Conservation (phyloP, 768 basidiomycete species). For the Tulasnella sp. region DNA sequence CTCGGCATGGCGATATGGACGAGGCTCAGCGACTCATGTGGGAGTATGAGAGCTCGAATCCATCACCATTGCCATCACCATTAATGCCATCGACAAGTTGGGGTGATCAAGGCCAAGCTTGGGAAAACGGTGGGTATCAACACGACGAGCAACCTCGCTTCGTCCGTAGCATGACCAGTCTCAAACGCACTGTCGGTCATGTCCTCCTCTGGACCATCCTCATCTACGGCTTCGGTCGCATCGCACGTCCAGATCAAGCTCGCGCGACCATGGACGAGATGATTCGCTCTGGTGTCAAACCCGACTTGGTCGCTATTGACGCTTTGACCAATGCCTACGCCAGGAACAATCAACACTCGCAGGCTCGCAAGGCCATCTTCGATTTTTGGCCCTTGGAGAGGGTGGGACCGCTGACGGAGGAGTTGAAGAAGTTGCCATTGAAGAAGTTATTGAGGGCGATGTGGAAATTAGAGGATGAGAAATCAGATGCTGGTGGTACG, state of each 20-base stretch:
- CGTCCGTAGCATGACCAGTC: neutral
- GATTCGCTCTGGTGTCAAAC: slow-evolving; percentile 47
- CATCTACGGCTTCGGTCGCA: slow-evolving; percentile 58
- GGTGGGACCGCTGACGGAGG: slow-evolving; percentile 48
- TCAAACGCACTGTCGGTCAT: neutral
- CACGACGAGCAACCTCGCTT: no score
- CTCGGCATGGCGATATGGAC: slow-evolving; percentile 44
- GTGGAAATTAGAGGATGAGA: slow-evolving; percentile 30
- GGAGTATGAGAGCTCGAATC: slow-evolving; percentile 37
- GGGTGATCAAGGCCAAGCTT: slow-evolving; percentile 47
- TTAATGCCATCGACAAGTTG: no score
- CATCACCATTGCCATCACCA: no score
- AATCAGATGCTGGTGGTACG: slow-evolving; percentile 26
- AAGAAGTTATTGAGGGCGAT: slow-evolving; percentile 38
- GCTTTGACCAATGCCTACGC: slow-evolving; percentile 60
- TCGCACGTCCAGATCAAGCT: slow-evolving; percentile 43
- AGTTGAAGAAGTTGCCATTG: slow-evolving; percentile 36
- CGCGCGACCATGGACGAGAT: slow-evolving; percentile 48
- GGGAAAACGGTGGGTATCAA: slow-evolving; percentile 13
- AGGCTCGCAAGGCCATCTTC: slow-evolving; percentile 44
- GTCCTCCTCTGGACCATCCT: slow-evolving; percentile 61
- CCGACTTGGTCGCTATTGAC: slow-evolving; percentile 62
- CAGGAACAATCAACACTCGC: slow-evolving; percentile 38
- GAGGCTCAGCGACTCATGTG: slow-evolving; percentile 45
- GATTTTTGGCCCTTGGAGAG: slow-evolving; percentile 44